Percentiles rank a stretch among this genome's conserved stretches.
These are phyloP conservation scores for Verticillium tricorpus DNA, from an alignment of 2,329 filamentous ascomycete species.

Conservation along the genomic window DNA sequence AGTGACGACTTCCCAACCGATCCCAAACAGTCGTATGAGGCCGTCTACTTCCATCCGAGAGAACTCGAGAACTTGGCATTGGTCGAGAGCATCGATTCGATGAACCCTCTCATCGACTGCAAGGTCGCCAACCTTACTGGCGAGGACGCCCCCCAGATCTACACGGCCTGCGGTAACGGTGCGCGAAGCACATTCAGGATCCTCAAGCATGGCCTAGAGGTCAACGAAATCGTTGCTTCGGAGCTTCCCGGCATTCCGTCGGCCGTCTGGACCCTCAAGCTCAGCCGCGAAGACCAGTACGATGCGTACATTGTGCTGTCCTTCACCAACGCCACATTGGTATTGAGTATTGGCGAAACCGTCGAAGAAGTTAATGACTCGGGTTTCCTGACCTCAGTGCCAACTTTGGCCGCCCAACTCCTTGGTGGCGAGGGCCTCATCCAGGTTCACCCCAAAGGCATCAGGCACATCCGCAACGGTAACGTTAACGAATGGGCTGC, in stretches of 20 bases:
- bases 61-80: constrained; percentile 76
- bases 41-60: constrained; percentile 81
- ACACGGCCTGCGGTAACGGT: constrained; percentile 83
- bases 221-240: constrained; percentile 93
- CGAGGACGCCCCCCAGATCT: constrained; percentile 95
- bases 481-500: constrained; percentile 89
- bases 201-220: constrained; percentile 86
- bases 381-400: constrained; percentile 82
- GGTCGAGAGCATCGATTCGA: constrained; percentile 78
- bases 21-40: constrained; percentile 64
- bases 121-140: constrained; percentile 87
- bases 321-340: constrained; percentile 83
- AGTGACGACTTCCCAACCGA: constrained; percentile 82
- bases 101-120: constrained; percentile 89
- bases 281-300: constrained; percentile 74
- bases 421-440: constrained; percentile 89
- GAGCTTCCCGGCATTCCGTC: constrained; percentile 84
- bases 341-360: constrained; percentile 92
- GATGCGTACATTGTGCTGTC: constrained; percentile 96
- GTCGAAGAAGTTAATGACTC: constrained; percentile 95
- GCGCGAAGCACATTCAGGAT: constrained; percentile 87
- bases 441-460: constrained; percentile 94
- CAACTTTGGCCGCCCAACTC: constrained; percentile 88
- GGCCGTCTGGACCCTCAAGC: constrained; percentile 92
- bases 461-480: constrained; percentile 77